Evolutionary conservation across 148 eudicot genomes (phyloP).

Genomic region (Diospyros lotus): DNA sequence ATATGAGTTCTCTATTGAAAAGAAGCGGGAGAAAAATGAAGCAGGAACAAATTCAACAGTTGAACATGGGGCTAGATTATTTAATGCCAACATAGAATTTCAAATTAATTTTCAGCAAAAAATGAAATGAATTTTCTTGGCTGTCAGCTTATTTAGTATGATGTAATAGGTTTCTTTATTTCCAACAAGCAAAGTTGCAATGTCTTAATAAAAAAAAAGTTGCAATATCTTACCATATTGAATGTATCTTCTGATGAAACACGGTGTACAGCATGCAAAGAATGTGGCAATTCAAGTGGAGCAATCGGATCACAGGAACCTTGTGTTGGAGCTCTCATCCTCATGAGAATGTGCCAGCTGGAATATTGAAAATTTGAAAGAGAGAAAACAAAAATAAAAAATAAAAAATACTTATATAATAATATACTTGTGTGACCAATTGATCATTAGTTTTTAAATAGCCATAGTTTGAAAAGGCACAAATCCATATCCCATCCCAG

Average conservation of each 20-base stretch:
- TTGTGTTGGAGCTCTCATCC: constrained; percentile 65
- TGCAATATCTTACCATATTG: constrained; percentile 42
- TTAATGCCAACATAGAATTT: too few relatives aligned
- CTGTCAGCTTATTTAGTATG: background rate
- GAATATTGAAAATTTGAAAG: background rate
- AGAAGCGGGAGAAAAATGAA: too few relatives aligned
- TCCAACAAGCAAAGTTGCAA: background rate
- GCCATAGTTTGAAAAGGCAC: background rate
- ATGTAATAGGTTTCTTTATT: background rate
- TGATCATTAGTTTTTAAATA: background rate
- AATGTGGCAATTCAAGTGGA: constrained; percentile 86
- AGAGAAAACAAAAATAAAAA: background rate
- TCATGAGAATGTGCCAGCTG: constrained; percentile 97
- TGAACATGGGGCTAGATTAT: too few relatives aligned
- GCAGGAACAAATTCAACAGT: too few relatives aligned
- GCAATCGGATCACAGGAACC: constrained; percentile 79
- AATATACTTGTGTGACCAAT: background rate
- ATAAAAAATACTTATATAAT: too few relatives aligned
- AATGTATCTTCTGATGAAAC: constrained; percentile 61
- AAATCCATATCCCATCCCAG: background rate
- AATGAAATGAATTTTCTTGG: too few relatives aligned
- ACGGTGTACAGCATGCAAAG: constrained; percentile 83
- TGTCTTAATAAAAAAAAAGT: background rate
- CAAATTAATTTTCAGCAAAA: too few relatives aligned
- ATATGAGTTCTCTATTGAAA: too few relatives aligned